Evolutionary conservation across 345 rosid species (phyloP).

Genomic region (Euphorbia lathyris): DNA sequence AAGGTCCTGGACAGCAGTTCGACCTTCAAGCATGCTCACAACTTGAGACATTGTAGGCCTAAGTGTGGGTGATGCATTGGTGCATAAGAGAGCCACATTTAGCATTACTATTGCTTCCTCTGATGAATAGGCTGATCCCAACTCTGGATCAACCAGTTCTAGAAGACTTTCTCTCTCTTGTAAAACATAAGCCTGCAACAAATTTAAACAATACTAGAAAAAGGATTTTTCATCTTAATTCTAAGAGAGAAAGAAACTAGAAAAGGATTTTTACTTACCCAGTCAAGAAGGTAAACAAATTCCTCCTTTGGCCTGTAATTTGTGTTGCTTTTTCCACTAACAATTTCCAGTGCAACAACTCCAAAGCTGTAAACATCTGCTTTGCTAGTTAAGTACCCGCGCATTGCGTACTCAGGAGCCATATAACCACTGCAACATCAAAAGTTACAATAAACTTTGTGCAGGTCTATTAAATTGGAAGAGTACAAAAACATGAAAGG

Average conservation of each 20-base stretch:
- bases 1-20: conserved; percentile 62
- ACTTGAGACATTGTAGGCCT: conserved; percentile 91
- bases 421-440: conserved; percentile 51
- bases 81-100: conserved; percentile 73
- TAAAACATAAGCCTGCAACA: conserved; percentile 57
- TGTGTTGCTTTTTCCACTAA: conserved; percentile 76
- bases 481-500: neutral
- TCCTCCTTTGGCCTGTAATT: conserved; percentile 73
- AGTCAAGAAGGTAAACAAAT: conserved; percentile 73
- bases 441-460: neutral
- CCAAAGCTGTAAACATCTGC: conserved; percentile 58
- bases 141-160: conserved; percentile 59
- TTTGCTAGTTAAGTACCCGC: conserved; percentile 71
- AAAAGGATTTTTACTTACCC: conserved; percentile 40
- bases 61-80: conserved; percentile 76
- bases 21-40: conserved; percentile 77
- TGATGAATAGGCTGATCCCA: conserved; percentile 49
- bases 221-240: neutral
- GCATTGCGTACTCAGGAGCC: conserved; percentile 82
- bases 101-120: conserved; percentile 77
- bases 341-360: conserved; percentile 50
- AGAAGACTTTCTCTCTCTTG: conserved; percentile 65
- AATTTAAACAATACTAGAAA: neutral
- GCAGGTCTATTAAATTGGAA: neutral
- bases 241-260: neutral